Base-by-base conservation (phyloP, 2,329 filamentous ascomycete genomes). In the Paraphaeosphaeria sporulosa region DNA sequence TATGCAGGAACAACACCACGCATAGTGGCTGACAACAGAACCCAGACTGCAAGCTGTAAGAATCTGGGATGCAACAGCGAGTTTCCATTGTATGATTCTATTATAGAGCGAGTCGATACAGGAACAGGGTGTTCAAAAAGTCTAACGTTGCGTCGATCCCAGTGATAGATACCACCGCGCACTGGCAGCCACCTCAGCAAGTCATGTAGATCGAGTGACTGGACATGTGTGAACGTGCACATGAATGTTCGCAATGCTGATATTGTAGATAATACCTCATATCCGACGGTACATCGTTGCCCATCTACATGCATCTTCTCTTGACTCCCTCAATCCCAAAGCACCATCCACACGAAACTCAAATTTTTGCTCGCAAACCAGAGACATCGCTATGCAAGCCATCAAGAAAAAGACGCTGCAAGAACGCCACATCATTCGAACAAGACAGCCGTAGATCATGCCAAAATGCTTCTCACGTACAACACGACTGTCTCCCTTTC, bases 381-480 rank as follows among this genome's bases (percentile, higher is more conserved):
- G 43, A 46, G n/a, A 57, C 48, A 42, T 44, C 47, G 40, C 40
- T 55, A 47, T 55, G 52, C 52, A 55, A 54, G 27, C 30, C 27
- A 25, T 36, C 30, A 38, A 54, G 23, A 21, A 36, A 55, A 27
- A 52, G 38, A 13, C 42, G 42, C 52, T 46, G 30, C 52, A 55
- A 43, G 19, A 40, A 4, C 15, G 13, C 38, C 34, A 8, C 38
- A 32, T 32, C 23, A 55, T 46, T 27, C 27, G 32, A 44, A 34
- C 34, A 52, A 44, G 38, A 21, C 27, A 17, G 38, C 40, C 38
- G 38, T 54, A 54, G 38, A 27, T 54, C 51, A 44, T 51, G 48
- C 30, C 43, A n/a, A 55, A 36, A 55, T 23, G 15, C 36, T 40
- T n/a, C 19, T 42, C 40, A 40, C 25, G n/a, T 49, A 34, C 47